Percentiles rank a stretch among this genome's conserved stretches.
Evolutionary conservation across 306 rosid species (phyloP).

Genomic region (Sophora flavescens): DNA sequence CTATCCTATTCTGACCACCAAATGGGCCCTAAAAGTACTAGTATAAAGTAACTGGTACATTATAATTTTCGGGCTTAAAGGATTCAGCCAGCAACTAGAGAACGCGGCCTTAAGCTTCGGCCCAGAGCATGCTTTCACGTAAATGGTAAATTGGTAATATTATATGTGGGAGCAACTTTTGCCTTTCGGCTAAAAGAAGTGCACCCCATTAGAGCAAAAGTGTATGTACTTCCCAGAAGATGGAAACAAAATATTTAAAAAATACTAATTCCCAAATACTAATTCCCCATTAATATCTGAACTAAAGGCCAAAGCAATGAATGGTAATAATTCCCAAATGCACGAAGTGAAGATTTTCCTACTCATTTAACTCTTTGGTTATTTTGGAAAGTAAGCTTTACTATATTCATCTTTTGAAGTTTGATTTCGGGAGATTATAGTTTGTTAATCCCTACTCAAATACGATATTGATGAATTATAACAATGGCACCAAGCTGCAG

Average conservation of each 20-base stretch:
- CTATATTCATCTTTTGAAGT: background rate
- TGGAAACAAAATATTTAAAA: background rate
- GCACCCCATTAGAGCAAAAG: constrained; percentile 9
- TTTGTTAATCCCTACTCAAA: no score
- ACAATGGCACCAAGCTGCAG: no score
- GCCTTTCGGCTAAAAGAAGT: constrained; percentile 42
- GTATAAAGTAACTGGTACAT: background rate
- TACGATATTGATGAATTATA: no score
- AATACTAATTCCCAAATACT: background rate
- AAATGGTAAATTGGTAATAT: background rate
- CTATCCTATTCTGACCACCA: no score
- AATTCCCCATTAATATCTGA: background rate
- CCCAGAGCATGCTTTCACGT: constrained; percentile 2
- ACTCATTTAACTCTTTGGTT: background rate
- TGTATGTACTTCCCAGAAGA: background rate
- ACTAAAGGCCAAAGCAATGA: background rate
- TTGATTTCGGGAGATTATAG: background rate
- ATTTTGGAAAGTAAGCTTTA: background rate
- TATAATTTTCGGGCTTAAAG: background rate
- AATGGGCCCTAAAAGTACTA: no score
- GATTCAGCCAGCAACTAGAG: background rate
- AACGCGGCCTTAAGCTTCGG: background rate
- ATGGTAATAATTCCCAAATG: constrained; percentile 6
- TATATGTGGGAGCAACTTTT: background rate
- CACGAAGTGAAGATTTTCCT: background rate